Evolutionary conservation across 768 basidiomycete genomes (phyloP).

Genomic region (Kwoniella botswanensis): DNA sequence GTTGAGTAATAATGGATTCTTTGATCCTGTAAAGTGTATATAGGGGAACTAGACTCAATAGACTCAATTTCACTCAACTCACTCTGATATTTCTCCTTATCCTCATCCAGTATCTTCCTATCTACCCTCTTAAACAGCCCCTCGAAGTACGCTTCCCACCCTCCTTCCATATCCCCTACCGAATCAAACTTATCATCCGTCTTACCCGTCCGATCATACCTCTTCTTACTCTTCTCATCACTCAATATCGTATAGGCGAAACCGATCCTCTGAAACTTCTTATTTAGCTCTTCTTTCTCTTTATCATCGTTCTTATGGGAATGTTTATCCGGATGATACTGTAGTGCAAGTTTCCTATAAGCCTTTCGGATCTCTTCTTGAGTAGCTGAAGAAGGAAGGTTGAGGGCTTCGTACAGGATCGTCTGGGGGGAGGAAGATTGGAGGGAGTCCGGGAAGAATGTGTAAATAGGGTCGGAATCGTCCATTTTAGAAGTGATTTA

Average conservation of each 20-base stretch:
- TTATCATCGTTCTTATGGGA: conserved; percentile 63
- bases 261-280: conserved; percentile 81
- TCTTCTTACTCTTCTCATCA: conserved; percentile 72
- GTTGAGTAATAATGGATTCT: too few relatives aligned
- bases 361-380: conserved; percentile 76
- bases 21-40: too few relatives aligned
- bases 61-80: conserved; percentile 13
- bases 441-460: conserved; percentile 45
- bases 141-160: conserved; percentile 96
- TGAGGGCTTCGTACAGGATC: conserved; percentile 73
- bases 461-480: conserved; percentile 48
- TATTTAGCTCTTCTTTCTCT: conserved; percentile 71
- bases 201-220: conserved; percentile 81
- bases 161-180: conserved; percentile 68
- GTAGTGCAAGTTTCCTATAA: conserved; percentile 80
- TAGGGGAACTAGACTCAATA: background rate
- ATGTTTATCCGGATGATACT: conserved; percentile 91
- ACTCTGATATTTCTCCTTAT: conserved; percentile 96
- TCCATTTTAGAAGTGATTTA: conserved; percentile 34
- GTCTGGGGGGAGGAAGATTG: conserved; percentile 13
- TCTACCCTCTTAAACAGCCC: conserved; percentile 86
- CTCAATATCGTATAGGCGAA: conserved; percentile 89
- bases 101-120: conserved; percentile 81
- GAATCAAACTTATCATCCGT: conserved; percentile 75
- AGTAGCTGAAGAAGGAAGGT: conserved; percentile 65